phyloP scores from a whole-genome alignment of 108 stramenopile genomes.

The Bacterosira constricta region DNA sequence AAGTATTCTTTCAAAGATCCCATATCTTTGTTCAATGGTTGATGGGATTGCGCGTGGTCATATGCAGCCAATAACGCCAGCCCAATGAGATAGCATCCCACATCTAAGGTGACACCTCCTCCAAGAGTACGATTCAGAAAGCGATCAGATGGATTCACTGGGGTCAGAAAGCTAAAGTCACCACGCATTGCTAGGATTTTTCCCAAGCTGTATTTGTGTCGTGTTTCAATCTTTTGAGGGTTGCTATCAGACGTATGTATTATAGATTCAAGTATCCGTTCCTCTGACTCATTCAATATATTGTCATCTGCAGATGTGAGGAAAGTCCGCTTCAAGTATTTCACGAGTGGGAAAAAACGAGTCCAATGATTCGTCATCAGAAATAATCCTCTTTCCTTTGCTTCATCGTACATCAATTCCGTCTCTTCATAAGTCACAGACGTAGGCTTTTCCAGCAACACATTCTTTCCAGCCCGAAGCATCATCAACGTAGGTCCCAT shows the following conservation, averaged over 20 bases:
- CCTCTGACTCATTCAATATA: neutral
- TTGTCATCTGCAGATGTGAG: neutral
- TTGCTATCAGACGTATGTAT: neutral
- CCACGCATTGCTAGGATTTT: conserved; percentile 41
- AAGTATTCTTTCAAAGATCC: neutral
- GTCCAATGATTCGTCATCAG: conserved; percentile 63
- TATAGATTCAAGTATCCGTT: neutral
- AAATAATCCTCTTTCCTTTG: conserved; percentile 70
- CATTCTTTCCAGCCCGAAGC: conserved; percentile 69
- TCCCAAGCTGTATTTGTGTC: conserved; percentile 6
- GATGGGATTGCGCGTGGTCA: conserved; percentile 17
- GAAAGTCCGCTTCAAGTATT: conserved; percentile 25
- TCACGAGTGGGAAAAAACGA: conserved; percentile 37
- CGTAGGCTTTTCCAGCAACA: conserved; percentile 83
- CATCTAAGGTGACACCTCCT: conserved; percentile 37
- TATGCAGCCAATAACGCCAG: conserved; percentile 37
- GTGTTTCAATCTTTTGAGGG: neutral
- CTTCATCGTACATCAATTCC: conserved; percentile 63
- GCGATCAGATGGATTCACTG: conserved; percentile 22
- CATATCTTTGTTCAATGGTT: neutral
- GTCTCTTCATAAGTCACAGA: conserved; percentile 69
- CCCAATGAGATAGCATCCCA: conserved; percentile 39
- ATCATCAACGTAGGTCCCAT: conserved; percentile 57
- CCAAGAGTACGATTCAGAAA: conserved; percentile 35
- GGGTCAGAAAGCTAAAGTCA: conserved; percentile 27